A percentile compares a stretch with the other conserved stretches of the same genome.
phyloP scores from a whole-genome alignment of 306 rosid species.

The Fagus crenata region DNA sequence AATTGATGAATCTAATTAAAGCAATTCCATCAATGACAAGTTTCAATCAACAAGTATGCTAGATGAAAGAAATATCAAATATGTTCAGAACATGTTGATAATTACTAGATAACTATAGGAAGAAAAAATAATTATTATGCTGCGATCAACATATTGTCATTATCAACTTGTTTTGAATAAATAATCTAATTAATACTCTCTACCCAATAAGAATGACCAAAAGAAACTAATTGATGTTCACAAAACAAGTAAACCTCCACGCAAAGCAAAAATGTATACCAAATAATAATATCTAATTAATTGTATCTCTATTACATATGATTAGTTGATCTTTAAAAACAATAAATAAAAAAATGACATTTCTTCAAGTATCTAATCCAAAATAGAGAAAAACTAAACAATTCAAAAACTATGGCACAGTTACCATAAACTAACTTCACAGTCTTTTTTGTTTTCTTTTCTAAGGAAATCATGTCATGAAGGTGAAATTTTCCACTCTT shows the following conservation, averaged over 20 bases:
- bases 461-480: not conserved
- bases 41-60: not conserved
- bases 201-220: not conserved
- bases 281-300: not conserved
- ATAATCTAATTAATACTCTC: not conserved
- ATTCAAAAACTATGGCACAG: not conserved
- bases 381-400: not conserved
- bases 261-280: not conserved
- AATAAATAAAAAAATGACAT: too few species aligned
- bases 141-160: too few species aligned
- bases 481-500: not conserved
- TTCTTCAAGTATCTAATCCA: not conserved
- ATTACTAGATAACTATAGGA: not conserved
- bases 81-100: not conserved
- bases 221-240: not conserved
- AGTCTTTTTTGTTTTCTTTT: not conserved
- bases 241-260: not conserved
- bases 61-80: not conserved
- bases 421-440: not conserved
- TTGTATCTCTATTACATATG: not conserved
- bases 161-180: too few species aligned
- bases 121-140: too few species aligned
- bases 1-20: not conserved
- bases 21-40: not conserved
- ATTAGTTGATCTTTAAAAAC: not conserved